Conservation (phyloP, 805 yeast genomes). For the Debaryomyces hansenii region DNA sequence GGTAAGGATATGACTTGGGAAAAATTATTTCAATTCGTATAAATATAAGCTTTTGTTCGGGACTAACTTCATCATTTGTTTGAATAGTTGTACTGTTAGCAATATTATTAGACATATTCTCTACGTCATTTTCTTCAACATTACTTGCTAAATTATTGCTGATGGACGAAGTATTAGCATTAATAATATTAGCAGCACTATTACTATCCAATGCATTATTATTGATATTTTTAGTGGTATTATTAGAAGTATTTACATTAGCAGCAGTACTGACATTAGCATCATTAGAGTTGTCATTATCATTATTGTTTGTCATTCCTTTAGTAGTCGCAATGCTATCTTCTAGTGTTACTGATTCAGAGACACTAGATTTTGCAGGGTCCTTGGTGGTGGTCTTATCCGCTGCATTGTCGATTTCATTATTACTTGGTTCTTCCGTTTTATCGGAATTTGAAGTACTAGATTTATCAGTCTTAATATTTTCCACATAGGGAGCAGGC, state of each 20-base stretch:
- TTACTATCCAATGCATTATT: background rate
- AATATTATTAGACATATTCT: background rate
- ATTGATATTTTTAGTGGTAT: background rate
- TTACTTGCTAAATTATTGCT: background rate
- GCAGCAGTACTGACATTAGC: background rate
- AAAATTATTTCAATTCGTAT: constrained; percentile 68
- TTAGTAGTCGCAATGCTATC: background rate
- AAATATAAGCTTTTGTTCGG: constrained; percentile 52
- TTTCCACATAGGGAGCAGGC: constrained; percentile 21
- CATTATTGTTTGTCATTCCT: constrained; percentile 1
- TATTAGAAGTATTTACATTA: background rate
- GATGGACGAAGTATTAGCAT: background rate
- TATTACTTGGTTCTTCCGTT: background rate
- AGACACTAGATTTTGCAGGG: constrained; percentile 1
- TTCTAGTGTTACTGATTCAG: background rate
- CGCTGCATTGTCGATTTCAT: background rate
- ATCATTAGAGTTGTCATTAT: background rate
- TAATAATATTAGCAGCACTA: background rate
- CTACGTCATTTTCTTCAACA: constrained; percentile 4
- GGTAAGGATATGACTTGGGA: constrained; percentile 71
- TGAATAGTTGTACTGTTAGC: background rate
- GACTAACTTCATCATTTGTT: constrained; percentile 36
- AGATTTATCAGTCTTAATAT: background rate
- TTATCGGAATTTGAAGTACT: background rate
- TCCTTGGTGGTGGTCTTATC: constrained; percentile 3